Evolutionary conservation across 768 basidiomycete species (phyloP), one percentile per base, ranked within the genome.

Genomic region (Phanerochaete sordida): DNA sequence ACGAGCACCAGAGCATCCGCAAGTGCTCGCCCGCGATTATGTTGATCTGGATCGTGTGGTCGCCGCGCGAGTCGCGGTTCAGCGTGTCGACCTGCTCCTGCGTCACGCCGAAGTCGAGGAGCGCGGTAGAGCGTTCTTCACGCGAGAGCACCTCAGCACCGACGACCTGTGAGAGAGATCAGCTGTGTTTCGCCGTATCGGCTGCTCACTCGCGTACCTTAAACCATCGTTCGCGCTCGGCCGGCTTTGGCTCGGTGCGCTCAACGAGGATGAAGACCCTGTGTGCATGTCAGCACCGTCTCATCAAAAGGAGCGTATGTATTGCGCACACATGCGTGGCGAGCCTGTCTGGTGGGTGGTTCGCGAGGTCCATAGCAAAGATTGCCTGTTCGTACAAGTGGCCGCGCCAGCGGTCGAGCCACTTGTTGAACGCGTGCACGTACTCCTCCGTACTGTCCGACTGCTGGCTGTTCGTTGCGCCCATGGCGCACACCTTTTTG

Each of bases 81-180:
- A 59, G 64, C 8, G 58, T 63, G 21, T 66, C 56, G 8, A 68
- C 43, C n/a, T 72, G 64, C 24, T 71, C 66, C 30, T 51, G 60
- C 31, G 62, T 58, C 26, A 49, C 50, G 7, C 64, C 45, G 5
- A 60, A n/a, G 35, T 60, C 52, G 30, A 61, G 58, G 27, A 73
- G 26, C 19, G 52, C 61, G 15, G 66, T 27, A 8, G 66, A 59
- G 27, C 70, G 13, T 44, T 53, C 48, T 30, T 62, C 58, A n/a
- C 66, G 65, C 37, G 66, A 62, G 62, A 66, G 58, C n/a, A 73
- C 57, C 24, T 60, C 63, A 12, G 68, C 72, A 16, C 64, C 50
- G 23, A 52, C 47, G 66, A 73, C 66, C 72, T 73, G 50, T 35
- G 16, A 9, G 39, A 9, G 19, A 6, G 19, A 4, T 12, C 7